Base-by-base conservation (phyloP, 345 rosid species). In the Pseudoturritis turrita region DNA sequence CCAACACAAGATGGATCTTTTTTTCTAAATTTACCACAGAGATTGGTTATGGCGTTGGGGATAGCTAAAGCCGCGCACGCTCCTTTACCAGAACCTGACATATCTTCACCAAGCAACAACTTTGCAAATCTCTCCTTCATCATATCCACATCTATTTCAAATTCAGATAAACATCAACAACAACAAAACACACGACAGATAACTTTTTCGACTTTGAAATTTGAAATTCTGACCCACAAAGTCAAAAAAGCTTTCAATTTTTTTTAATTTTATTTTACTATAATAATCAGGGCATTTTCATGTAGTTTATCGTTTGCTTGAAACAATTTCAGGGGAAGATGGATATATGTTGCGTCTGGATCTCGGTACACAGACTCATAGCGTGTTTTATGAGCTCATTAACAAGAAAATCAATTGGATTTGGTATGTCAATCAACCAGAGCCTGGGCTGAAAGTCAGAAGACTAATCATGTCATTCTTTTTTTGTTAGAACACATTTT, bases 81-180 rank as follows among this genome's bases (percentile, higher is more conserved):
- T 7, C 99, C 99, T 79, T 88, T 88, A 7, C 99, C 99, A 39
- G 90, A 88, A 11, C 99, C 99, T 57, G 98, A 95, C 98, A 95
- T 91, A 72, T 95, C 99, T 69, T 95, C 99, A 6, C 99, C 99
- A 62, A 95, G 99, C 72, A 95, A 69, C 82, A 95, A 74, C 68
- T 95, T 95, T 12, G 97, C 84, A 80, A 89, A 91, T 65, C 94
- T 89, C 84, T 95, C 99, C 84, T 87, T 95, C 96, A 95, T 95
- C 96, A 87, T 82, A 21, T 95, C 90, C 58, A 80, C 75, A 70
- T 88, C 99, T 95, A 43, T n/a, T 23, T 47, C 51, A 66, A 73
- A 41, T n/a, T n/a, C n/a, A n/a, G n/a, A n/a, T n/a, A n/a, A n/a
- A n/a, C n/a, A n/a, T n/a, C n/a, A n/a, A n/a, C n/a, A n/a, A n/a